Conservation (phyloP, 805 yeast species). For the Pichia pseudocactophila region DNA sequence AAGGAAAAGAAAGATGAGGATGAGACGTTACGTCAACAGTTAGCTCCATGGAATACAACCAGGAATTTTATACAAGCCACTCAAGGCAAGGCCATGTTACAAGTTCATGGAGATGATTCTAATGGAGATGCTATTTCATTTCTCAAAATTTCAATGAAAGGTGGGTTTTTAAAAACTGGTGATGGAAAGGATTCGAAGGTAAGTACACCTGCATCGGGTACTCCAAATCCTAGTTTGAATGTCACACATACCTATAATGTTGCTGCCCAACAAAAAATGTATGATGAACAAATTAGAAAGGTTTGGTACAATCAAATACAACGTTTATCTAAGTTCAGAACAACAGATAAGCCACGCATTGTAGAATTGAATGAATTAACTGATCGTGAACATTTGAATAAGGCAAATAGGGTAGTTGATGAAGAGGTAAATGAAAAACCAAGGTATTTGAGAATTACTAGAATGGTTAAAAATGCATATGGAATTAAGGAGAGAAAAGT, state of each 20-base stretch:
- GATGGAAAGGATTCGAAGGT: constrained; percentile 14
- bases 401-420: constrained; percentile 26
- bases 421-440: constrained; percentile 26
- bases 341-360: constrained; percentile 19
- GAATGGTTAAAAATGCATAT: constrained; percentile 75
- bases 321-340: constrained; percentile 35
- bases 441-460: constrained; percentile 48
- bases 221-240: constrained; percentile 14
- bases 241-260: constrained; percentile 71
- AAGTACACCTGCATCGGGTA: constrained; percentile 9
- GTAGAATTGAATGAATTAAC: constrained; percentile 20
- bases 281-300: constrained; percentile 79
- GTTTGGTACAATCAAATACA: constrained; percentile 85
- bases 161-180: constrained; percentile 51
- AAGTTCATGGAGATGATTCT: constrained; percentile 89
- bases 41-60: constrained; percentile 92
- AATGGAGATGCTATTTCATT: constrained; percentile 88
- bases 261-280: constrained; percentile 80
- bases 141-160: constrained; percentile 87
- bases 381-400: constrained; percentile 29
- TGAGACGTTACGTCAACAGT: constrained; percentile 67
- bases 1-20: constrained; percentile 32
- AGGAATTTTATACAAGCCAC: constrained; percentile 87
- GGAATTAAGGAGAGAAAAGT: constrained; percentile 77
- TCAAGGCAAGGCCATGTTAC: constrained; percentile 95